phyloP scores from a whole-genome alignment of 108 stramenopile genomes.

The Cyclostephanos tholiformis region DNA sequence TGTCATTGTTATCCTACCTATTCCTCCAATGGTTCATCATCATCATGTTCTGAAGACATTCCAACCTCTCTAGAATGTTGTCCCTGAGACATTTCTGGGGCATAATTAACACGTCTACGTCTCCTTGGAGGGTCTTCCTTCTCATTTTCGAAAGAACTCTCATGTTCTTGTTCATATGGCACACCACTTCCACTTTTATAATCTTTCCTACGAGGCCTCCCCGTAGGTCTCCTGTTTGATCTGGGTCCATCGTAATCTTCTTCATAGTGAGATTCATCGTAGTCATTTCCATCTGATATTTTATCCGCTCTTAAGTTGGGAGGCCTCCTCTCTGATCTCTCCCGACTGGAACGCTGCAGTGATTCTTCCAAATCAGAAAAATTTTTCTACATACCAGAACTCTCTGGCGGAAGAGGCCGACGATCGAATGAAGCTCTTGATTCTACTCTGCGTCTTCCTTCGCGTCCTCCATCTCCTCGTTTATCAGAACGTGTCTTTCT shows the following conservation, averaged over 20 bases:
- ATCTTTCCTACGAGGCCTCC: background rate
- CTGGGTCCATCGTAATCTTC: slow-evolving; percentile 7
- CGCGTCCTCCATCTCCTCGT: background rate
- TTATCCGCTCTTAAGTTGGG: background rate
- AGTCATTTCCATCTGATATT: background rate
- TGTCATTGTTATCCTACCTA: background rate
- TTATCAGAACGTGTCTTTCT: background rate
- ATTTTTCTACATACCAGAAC: slow-evolving; percentile 22
- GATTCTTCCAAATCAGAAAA: slow-evolving; percentile 42
- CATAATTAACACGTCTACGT: background rate
- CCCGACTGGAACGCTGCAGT: slow-evolving; percentile 15
- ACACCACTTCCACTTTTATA: background rate
- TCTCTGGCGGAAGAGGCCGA: slow-evolving; percentile 10
- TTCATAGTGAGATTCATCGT: background rate
- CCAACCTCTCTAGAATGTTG: background rate
- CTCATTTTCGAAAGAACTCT: slow-evolving; percentile 8
- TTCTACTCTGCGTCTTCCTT: background rate
- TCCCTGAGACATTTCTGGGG: background rate
- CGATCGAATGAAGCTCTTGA: background rate
- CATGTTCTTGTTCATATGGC: slow-evolving; percentile 8
- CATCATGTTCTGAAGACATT: background rate
- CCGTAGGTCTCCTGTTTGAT: slow-evolving; percentile 3
- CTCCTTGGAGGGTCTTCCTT: slow-evolving; percentile 4
- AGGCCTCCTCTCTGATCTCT: slow-evolving; percentile 10
- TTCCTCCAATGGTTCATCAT: background rate